Evolutionary conservation across 805 yeast species (phyloP), one percentile per base, ranked within the genome.

Genomic region (Candida taoyuanica): DNA sequence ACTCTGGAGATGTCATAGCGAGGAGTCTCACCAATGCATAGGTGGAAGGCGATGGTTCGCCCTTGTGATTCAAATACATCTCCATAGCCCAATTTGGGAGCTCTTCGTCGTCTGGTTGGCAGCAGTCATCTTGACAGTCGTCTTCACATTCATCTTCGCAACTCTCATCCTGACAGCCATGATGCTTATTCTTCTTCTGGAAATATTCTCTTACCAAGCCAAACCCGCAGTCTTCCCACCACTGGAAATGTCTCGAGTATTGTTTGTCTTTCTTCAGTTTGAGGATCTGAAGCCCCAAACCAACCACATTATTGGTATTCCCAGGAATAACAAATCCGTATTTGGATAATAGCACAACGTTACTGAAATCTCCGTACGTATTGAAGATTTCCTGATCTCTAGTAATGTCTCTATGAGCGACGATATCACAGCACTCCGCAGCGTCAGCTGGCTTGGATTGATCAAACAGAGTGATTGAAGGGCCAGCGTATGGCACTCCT

Each of bases 311-410:
- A 33, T 78, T 79, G 4, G 65, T 62, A 49, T 85, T 85, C 36
- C 71, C 61, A 36, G 40, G 50, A 36, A 45, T 49, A 36, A 73
- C 72, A 58, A 81, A 89, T 1, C 96, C 96, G 56, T 88, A 89
- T 40, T 85, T 71, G 12, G 88, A 76, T 12, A 88, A 58, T 29
- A 89, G 62, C 27, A 75, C 70, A 0, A 83, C 67, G 49, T 85
- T 86, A 12, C 80, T 62, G 29, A 81, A 65, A 18, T 79, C 81
- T 0, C 96, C 97, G 51, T 88, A 89, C 0, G 93, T 78, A 60
- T 86, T 88, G 65, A 79, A 85, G 13, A 91, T 53, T 53, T 91
- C 96, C 9, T 66, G 57, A 7, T 76, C 75, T 25, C 61, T 54
- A 2, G 50, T 35, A 1, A 85, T 53, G 56, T 20, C 59, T 63